Conservation (phyloP, 2,329 filamentous ascomycete species). For the Teratosphaeria epicoccoides region DNA sequence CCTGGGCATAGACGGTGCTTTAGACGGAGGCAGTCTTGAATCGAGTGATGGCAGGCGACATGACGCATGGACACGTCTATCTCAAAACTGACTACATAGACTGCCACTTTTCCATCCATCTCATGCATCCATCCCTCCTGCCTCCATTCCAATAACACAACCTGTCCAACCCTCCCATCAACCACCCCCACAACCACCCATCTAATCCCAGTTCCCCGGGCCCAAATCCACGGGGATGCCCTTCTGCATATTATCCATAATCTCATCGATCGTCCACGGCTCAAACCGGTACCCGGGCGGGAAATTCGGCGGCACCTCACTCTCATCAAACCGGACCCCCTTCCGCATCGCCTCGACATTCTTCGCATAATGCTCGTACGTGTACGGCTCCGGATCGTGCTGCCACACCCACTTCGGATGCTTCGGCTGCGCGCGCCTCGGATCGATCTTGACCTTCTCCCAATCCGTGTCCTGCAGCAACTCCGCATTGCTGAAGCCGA, state of each 20-base stretch:
- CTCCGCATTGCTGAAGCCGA: constrained; percentile 38
- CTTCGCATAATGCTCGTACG: constrained; percentile 34
- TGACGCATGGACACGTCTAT: too few species aligned
- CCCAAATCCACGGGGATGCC: constrained; percentile 28
- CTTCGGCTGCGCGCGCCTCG: constrained; percentile 33
- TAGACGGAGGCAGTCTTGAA: too few species aligned
- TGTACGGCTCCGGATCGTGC: constrained; percentile 37
- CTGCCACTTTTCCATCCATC: too few species aligned
- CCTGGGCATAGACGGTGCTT: too few species aligned
- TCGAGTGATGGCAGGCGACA: too few species aligned
- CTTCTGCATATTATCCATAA: constrained; percentile 29
- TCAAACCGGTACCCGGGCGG: constrained; percentile 25
- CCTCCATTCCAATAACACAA: too few species aligned
- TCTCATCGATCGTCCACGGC: constrained; percentile 34
- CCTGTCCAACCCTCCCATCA: too few species aligned
- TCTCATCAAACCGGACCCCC: constrained; percentile 34
- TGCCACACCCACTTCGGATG: constrained; percentile 37
- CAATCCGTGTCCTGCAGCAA: constrained; percentile 39
- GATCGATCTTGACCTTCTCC: constrained; percentile 38
- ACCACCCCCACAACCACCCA: background rate
- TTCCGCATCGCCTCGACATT: constrained; percentile 32
- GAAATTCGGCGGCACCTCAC: constrained; percentile 34
- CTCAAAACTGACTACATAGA: too few species aligned
- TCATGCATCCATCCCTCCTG: too few species aligned
- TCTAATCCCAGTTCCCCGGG: constrained; percentile 21